Base-by-base conservation (phyloP, 1,284 basidiomycete species). In the Tilletia indica region DNA sequence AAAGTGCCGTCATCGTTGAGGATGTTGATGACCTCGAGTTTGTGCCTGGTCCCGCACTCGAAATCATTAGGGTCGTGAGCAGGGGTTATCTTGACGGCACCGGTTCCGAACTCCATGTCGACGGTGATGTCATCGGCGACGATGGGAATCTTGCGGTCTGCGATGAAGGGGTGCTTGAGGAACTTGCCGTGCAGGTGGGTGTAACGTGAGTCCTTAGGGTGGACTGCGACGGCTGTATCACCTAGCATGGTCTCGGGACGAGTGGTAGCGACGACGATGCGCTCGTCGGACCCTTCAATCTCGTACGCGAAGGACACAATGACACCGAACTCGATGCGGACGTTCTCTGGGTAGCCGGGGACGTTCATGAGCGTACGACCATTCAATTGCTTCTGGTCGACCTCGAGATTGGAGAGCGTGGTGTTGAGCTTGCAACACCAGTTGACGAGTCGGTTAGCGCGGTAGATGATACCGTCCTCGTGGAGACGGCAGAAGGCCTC, bases 61-160 rank as follows among this genome's bases (percentile, higher is more conserved):
- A 97, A 99, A 88, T 99, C 96, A 84, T 97, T 97, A 48, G 91
- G 92, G 85, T 99, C 97, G 84, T 99, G 97, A 0, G 96, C 97
- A n/a, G 97, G 97, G 0, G 97, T 99, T 84, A 99, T 99, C 87
- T 99, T 99, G 73, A 99, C 96, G 4, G 96, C 97, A 86, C 97
- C 97, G 36, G 97, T 99, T 70, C 97, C 97, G 79, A 99, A 98
- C 51, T 89, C 89, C 91, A 94, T 97, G 85, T 99, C 96, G 76
- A 97, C 96, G 70, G 88, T 87, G 80, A 93, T 91, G 54, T 88
- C 86, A 83, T 99, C 97, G 56, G 90, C 88, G 72, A 99, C 87
- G 84, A 99, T 97, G 31, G 94, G 94, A 71, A 99, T 89, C 56
- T 90, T 89, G 69, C 97, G 91, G 76, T 90, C 87, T 11, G 85